Evolutionary conservation across 129 eudicot genomes (phyloP).

Genomic region (Tagetes patula): DNA sequence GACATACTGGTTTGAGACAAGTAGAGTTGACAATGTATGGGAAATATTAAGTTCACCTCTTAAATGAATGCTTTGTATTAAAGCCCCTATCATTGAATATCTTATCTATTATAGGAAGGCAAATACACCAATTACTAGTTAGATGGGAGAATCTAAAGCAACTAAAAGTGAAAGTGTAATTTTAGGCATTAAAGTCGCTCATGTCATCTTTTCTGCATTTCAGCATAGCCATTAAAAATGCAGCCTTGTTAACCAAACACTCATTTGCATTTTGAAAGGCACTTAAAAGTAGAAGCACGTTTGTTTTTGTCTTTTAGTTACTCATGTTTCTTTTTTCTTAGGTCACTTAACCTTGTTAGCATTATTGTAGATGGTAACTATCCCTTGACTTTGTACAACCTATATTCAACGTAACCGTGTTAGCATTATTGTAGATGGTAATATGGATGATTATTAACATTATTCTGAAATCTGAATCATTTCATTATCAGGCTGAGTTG

Average conservation of each 20-base stretch:
- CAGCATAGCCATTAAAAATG: constrained; percentile 3
- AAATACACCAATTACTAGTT: constrained; percentile 3
- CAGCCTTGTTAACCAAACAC: constrained; percentile 6
- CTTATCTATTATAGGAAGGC: constrained; percentile 4
- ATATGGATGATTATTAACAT: neutral
- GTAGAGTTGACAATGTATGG: neutral
- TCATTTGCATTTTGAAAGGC: constrained; percentile 4
- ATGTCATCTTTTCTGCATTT: constrained; percentile 1
- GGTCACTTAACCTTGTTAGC: neutral
- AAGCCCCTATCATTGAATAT: neutral
- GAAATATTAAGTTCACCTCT: constrained; percentile 1
- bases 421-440: neutral
- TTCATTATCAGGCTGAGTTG: constrained; percentile 60
- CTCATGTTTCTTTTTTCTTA: neutral
- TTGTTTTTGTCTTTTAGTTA: neutral
- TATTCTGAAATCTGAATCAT: constrained; percentile 3
- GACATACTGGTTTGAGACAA: neutral
- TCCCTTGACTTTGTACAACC: constrained; percentile 1
- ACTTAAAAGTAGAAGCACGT: constrained; percentile 15
- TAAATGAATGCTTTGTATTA: neutral
- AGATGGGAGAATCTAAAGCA: neutral
- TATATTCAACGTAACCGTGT: constrained; percentile 5
- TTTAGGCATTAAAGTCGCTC: constrained; percentile 3
- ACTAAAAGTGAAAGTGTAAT: neutral
- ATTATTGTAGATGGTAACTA: neutral